Evolutionary conservation across 768 basidiomycete species (phyloP), one percentile per base, ranked within the genome.

Genomic region (Boletus insuetus): DNA sequence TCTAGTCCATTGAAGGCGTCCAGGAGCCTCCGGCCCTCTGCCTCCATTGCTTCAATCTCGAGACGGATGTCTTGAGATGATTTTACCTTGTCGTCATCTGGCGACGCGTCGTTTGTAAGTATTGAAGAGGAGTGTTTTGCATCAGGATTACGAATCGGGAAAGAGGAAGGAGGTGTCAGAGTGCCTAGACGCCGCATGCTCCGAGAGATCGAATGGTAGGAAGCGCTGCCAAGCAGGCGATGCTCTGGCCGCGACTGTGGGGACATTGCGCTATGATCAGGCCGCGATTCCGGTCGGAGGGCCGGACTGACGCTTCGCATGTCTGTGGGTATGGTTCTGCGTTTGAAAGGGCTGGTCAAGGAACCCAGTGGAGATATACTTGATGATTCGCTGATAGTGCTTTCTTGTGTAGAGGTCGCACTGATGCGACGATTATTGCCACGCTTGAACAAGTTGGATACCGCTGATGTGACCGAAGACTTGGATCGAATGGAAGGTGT

Each of bases 1-100:
- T 91, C 89, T 38, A 91, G 75, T 10, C 89, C 87, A 61, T 82
- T 88, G 68, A 91, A 91, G 4, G 89, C 88, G 64, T 91, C 89
- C 71, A 90, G 79, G 44, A 91, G 70, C 46, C 86, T 76, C 57
- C 79, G 78, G 7, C 81, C 83, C 65, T 92, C 89, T 32, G 83
- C 83, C 66, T 91, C 88, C 41, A 92, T 81, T 7, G 77, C 69
- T 55, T 79, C 73, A 41, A 92, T 87, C 61, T 91, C 86, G 43
- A 79, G 74, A 38, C 79, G 82, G 51, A 91, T 83, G 38, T 86
- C 79, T 58, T 79, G 76, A 54, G 81, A 77, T n/a, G 85, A 79
- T 54, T 81, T 79, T 53, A 83, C 69, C 49, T 74, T 76, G 2
- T 85, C 82, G 47, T 86, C 83, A 53, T 84, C 82, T 39, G 48